Evolutionary conservation across 2,329 filamentous ascomycete genomes (phyloP).

Genomic region (Mycocentrospora acerina): DNA sequence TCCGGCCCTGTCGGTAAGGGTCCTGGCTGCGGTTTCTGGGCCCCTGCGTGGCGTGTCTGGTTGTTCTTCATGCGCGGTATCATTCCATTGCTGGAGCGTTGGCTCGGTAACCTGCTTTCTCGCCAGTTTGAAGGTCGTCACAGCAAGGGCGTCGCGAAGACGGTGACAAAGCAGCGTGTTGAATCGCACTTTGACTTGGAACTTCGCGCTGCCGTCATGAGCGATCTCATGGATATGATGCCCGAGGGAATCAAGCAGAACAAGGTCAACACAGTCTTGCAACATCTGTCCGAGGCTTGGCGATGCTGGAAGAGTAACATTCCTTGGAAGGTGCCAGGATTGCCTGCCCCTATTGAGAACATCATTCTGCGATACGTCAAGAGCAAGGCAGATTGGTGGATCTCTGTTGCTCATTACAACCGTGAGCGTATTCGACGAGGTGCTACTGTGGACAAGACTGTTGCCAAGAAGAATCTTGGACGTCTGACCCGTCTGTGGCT

Average conservation of each 20-base stretch:
- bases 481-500: constrained; percentile 93
- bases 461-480: constrained; percentile 98
- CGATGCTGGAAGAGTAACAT: constrained; percentile 99
- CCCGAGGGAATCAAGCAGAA: constrained; percentile 99
- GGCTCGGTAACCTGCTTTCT: constrained; percentile 94
- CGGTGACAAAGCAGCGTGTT: constrained; percentile 97
- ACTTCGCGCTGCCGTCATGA: constrained; percentile 96
- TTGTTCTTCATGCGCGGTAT: constrained; percentile 99
- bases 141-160: constrained; percentile 98
- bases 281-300: constrained; percentile 98
- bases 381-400: constrained; percentile 99
- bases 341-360: constrained; percentile 97
- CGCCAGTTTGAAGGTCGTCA: constrained; percentile 98
- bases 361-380: constrained; percentile 99
- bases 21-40: constrained; percentile 98
- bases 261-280: constrained; percentile 96
- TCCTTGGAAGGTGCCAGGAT: constrained; percentile 96
- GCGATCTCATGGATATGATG: constrained; percentile 99
- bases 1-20: constrained; percentile 95
- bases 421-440: constrained; percentile 94
- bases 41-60: constrained; percentile 97
- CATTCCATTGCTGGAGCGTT: constrained; percentile 92
- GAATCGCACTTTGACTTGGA: constrained; percentile 98
- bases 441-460: constrained; percentile 97
- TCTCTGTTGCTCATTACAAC: constrained; percentile 98